A percentile compares a stretch with the other conserved stretches of the same genome.
Evolutionary conservation across 768 basidiomycete genomes (phyloP).

Genomic region (Mycena polygramma): DNA sequence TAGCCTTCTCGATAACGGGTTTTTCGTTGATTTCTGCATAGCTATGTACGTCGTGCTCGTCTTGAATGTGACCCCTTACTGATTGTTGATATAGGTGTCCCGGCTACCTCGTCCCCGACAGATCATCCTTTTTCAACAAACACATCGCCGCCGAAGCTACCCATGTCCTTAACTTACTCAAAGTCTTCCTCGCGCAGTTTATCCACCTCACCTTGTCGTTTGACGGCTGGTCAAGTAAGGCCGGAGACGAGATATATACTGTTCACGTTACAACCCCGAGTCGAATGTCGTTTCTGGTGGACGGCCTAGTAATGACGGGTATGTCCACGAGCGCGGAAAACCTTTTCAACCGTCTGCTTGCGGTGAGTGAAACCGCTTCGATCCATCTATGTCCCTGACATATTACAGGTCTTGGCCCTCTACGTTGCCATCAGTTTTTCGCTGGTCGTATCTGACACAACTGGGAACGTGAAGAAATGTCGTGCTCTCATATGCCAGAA

Average conservation of each 20-base stretch:
- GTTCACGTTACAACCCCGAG: conserved; percentile 24
- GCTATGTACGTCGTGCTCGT: no score
- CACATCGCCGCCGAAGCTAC: conserved; percentile 21
- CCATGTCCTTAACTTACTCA: not conserved
- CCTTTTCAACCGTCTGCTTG: conserved; percentile 3
- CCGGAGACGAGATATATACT: conserved; percentile 28
- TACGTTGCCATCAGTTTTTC: conserved; percentile 17
- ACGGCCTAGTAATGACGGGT: conserved; percentile 1
- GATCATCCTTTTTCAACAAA: conserved; percentile 13
- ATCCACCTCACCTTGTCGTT: conserved; percentile 25
- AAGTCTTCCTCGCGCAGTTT: not conserved
- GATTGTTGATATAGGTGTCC: no score
- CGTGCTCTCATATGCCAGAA: conserved; percentile 26
- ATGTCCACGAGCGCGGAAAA: not conserved
- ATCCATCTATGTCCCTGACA: not conserved
- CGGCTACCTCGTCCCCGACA: conserved; percentile 19
- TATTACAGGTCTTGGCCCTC: conserved; percentile 6
- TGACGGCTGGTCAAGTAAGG: conserved; percentile 22
- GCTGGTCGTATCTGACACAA: conserved; percentile 35
- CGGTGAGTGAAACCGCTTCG: not conserved
- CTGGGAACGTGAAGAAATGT: conserved; percentile 28
- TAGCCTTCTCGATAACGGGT: conserved; percentile 20
- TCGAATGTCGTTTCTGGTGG: conserved; percentile 16
- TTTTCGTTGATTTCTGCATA: conserved; percentile 32
- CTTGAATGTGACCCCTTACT: no score